Base-by-base conservation (phyloP, 2,329 filamentous ascomycete species). In the Beauveria caledonica region DNA sequence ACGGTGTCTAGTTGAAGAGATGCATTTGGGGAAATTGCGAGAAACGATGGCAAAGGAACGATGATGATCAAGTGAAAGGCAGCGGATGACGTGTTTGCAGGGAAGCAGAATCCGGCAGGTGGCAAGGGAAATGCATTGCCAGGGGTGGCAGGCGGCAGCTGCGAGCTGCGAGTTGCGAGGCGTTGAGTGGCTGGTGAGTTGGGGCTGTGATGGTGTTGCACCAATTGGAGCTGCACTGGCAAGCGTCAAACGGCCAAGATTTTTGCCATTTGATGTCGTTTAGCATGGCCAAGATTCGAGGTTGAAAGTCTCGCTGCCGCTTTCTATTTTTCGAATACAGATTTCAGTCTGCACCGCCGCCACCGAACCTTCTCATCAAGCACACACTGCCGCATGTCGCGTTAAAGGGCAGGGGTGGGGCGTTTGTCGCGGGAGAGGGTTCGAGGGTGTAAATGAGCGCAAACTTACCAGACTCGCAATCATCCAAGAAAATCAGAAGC, bases 1-100 rank as follows among this genome's bases (percentile, higher is more conserved):
- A 42, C 44, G 21, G 25, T 39, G 57, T 36, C 19, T 29, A 51
- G 49, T 33, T 36, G 48, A 52, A 33, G 39, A 36, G 40, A 52
- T 45, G 45, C 55, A 58, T 50, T 58, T 48, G 36, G 36, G n/a
- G 33, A 51, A 23, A 51, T 9, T 19, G 25, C 15, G 36, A 27
- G 19, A 44, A 39, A 46, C 17, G 52, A 59, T 55, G 63, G 57
- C 52, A 51, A 61, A 60, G 61, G 17, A 29, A 36, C 13, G 17
- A 56, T 25, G 39, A 55, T 36, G 58, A 42, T 33, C 13, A 56
- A 40, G 40, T 50, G 40, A 60, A 59, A 63, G 53, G 60, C 62
- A 53, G 62, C 54, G 40, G 61, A 25, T 40, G 40, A 36, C 10
- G 58, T 39, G 45, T 50, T 58, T 46, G 42, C 10, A 39, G 54